A percentile compares a stretch with the other conserved stretches of the same genome.
These are phyloP conservation scores for Antrodiella citrinella DNA, from an alignment of 768 basidiomycete species.

Conservation along the genomic window DNA sequence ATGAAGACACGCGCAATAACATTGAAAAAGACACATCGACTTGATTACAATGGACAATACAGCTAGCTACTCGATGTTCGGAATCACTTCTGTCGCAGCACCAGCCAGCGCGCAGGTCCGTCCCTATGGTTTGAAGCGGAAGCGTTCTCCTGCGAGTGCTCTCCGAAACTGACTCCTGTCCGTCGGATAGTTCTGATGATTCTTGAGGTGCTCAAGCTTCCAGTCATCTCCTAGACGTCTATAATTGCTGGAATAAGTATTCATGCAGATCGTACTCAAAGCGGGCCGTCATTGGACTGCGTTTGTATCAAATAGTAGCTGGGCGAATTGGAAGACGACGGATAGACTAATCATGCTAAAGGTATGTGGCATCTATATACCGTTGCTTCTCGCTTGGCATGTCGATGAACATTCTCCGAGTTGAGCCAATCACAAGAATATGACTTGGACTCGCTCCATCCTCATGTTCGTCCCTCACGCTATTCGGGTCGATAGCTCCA, in stretches of 20 bases:
- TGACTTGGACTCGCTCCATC: constrained; percentile 64
- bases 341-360: constrained; percentile 99
- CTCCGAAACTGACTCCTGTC: no score
- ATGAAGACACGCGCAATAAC: no score
- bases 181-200: constrained; percentile 1
- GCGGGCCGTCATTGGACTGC: constrained; percentile 29
- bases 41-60: no score
- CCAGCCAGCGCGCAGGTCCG: no score
- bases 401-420: no score
- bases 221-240: background rate
- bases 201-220: background rate
- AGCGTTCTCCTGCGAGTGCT: no score
- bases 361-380: constrained; percentile 37
- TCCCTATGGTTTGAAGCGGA: no score
- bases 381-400: no score
- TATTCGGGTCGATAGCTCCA: constrained; percentile 91
- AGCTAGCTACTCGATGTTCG: no score
- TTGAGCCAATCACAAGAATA: constrained; percentile 66
- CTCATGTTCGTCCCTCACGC: constrained; percentile 56
- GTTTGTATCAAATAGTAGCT: constrained; percentile 50
- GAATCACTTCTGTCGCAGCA: no score
- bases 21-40: no score
- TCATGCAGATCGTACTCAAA: constrained; percentile 2
- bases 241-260: background rate
- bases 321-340: constrained; percentile 78